Evolutionary conservation across 345 rosid species (phyloP).

Genomic region (Eucalyptus shirleyi): DNA sequence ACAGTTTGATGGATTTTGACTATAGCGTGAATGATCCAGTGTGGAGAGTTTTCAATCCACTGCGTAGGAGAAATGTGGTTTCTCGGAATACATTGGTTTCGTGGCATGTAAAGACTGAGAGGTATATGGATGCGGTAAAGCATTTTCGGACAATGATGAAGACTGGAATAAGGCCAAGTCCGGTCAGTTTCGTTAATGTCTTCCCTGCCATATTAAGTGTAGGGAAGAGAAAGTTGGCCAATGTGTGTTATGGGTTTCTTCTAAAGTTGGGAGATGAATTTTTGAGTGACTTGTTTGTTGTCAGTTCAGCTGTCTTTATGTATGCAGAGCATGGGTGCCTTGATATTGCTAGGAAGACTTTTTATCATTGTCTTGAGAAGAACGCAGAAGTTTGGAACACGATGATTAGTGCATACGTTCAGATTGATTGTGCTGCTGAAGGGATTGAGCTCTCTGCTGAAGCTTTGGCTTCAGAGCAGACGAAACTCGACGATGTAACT

Average conservation of each 20-base stretch:
- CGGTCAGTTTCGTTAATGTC: conserved; percentile 70
- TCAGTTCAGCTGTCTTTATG: conserved; percentile 57
- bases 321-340: conserved; percentile 55
- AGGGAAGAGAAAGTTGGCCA: conserved; percentile 32
- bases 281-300: conserved; percentile 54
- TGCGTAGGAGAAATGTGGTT: conserved; percentile 62
- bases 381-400: conserved; percentile 81
- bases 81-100: conserved; percentile 75
- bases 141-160: conserved; percentile 54
- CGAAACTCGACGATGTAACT: conserved; percentile 48
- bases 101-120: conserved; percentile 68
- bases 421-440: conserved; percentile 26
- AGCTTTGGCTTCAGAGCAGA: conserved; percentile 34
- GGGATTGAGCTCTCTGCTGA: conserved; percentile 48
- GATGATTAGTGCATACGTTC: conserved; percentile 60
- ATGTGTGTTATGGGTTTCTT: conserved; percentile 51
- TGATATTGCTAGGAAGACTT: conserved; percentile 50
- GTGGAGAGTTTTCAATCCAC: conserved; percentile 36
- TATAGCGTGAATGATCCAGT: conserved; percentile 39
- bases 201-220: conserved; percentile 50
- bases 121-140: conserved; percentile 34
- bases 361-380: conserved; percentile 42
- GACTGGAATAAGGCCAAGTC: conserved; percentile 49
- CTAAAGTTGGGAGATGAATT: conserved; percentile 49
- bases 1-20: not conserved